Evolutionary conservation across 352 stramenopile genomes (phyloP), one percentile per base, ranked within the genome.

Genomic region (Peronospora tabacina): DNA sequence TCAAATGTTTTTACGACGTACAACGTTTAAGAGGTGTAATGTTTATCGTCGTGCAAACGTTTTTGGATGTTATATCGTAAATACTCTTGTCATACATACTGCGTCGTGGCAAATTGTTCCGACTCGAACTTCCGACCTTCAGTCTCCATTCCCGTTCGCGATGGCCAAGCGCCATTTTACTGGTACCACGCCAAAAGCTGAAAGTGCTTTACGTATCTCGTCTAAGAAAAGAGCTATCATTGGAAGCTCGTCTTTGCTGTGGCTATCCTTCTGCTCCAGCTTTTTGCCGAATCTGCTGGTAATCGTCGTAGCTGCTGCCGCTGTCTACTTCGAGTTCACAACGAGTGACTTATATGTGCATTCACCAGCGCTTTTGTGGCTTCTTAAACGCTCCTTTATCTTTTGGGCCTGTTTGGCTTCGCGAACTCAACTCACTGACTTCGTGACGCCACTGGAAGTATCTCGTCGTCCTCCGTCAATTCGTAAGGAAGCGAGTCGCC

Each of bases 381-480:
- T 58, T 15, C 71, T 84, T 35, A 83, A 83, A 50, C 61, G 66
- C 33, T 66, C 52, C 12, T 88, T 85, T 49, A 75, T 86, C 45
- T 67, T 67, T 7, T 80, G 72, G 55, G 70, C 85, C 26, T 85
- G 75, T 22, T 61, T 88, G 42, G 40, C 66, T 20, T 73, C 60
- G 17, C 68, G 69, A 12, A 58, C 48, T 10, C 72, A 88, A 44
- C 58, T 86, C 17, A 53, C 41, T 3, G 48, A 69, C 19, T 57
- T 88, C 10, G 74, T 75, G 39, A 53, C 49, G 29, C 63, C 70
- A 12, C 58, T 61, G 0, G 26, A 58, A 26, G 55, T 70, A 35
- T 44, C 46, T 12, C 51, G 56, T 41, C 61, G 61, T 24, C 61
- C 52, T 6, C 43, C 48, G 26, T 84, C 74, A n/a, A 45, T 88